A percentile compares a stretch with the other conserved stretches of the same genome.
phyloP scores from a whole-genome alignment of 2,329 filamentous ascomycete species.

The Diaporthe citri region DNA sequence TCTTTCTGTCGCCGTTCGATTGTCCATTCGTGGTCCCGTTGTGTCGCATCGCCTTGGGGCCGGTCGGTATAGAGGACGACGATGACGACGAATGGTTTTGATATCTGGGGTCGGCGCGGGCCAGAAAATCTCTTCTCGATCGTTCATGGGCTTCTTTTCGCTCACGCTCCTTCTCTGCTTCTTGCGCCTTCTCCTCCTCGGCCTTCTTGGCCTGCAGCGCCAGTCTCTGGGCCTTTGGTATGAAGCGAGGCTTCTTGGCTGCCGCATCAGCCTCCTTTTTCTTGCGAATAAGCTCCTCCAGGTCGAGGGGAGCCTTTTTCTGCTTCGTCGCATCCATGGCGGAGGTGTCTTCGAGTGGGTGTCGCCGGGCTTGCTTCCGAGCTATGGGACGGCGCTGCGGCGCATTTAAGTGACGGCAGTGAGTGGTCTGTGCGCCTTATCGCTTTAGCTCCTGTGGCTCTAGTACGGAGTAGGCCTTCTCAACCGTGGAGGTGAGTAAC shows the following conservation, averaged over 20 bases:
- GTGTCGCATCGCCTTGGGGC: conserved; percentile 76
- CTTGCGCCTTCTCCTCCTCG: conserved; percentile 67
- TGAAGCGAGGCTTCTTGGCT: conserved; percentile 87
- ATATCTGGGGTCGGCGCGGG: conserved; percentile 41
- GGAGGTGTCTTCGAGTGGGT: conserved; percentile 27
- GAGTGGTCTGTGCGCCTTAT: neutral
- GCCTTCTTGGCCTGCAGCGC: conserved; percentile 83
- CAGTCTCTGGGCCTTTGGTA: conserved; percentile 87
- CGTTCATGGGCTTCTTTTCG: conserved; percentile 43
- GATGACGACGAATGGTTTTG: conserved; percentile 44
- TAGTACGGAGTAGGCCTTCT: neutral
- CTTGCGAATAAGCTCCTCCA: conserved; percentile 87
- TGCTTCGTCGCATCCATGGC: conserved; percentile 34
- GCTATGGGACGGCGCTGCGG: neutral
- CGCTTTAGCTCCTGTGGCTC: neutral
- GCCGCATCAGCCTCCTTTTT: conserved; percentile 89
- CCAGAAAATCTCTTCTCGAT: conserved; percentile 43
- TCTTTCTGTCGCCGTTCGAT: conserved; percentile 45
- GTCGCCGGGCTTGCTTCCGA: neutral
- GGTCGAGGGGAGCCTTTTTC: conserved; percentile 72
- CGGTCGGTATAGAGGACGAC: conserved; percentile 70
- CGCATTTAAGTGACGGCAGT: neutral
- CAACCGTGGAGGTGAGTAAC: too few relatives aligned
- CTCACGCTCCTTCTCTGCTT: conserved; percentile 70
- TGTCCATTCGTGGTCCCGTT: conserved; percentile 36